Conservation (phyloP, 106 monocot genomes). For the Posidonia australis region DNA sequence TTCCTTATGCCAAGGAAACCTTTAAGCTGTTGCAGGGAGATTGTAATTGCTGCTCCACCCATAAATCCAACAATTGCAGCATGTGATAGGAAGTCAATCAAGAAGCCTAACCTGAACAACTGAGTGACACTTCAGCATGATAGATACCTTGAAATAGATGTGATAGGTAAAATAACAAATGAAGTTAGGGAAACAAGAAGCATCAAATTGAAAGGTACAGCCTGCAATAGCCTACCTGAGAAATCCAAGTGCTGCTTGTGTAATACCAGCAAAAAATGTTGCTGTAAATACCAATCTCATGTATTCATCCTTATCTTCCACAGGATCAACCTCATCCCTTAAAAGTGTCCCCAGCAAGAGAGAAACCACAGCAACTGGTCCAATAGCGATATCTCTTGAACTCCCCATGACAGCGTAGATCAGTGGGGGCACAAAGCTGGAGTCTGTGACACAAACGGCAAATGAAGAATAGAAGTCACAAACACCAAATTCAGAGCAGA, state of each 20-base stretch:
- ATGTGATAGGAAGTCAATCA: conserved; percentile 63
- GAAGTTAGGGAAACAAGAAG: too few relatives aligned
- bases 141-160: too few relatives aligned
- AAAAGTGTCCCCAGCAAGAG: conserved; percentile 72
- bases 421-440: conserved; percentile 83
- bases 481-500: too few relatives aligned
- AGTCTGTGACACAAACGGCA: conserved; percentile 26
- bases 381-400: conserved; percentile 88
- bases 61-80: conserved; percentile 67
- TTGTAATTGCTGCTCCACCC: conserved; percentile 60
- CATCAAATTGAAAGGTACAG: too few relatives aligned
- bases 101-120: conserved; percentile 54
- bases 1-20: conserved; percentile 47
- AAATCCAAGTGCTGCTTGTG: conserved; percentile 66
- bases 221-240: too few relatives aligned
- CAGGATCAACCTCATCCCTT: conserved; percentile 49
- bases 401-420: conserved; percentile 88
- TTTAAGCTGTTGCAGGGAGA: conserved; percentile 65
- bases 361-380: conserved; percentile 89
- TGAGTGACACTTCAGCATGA: too few relatives aligned
- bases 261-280: conserved; percentile 86
- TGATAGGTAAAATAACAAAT: too few relatives aligned
- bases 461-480: background rate
- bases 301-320: conserved; percentile 37
- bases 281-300: conserved; percentile 65